Evolutionary conservation across 768 basidiomycete genomes (phyloP), one percentile per base, ranked within the genome.

Genomic region (Collybiopsis confluens): DNA sequence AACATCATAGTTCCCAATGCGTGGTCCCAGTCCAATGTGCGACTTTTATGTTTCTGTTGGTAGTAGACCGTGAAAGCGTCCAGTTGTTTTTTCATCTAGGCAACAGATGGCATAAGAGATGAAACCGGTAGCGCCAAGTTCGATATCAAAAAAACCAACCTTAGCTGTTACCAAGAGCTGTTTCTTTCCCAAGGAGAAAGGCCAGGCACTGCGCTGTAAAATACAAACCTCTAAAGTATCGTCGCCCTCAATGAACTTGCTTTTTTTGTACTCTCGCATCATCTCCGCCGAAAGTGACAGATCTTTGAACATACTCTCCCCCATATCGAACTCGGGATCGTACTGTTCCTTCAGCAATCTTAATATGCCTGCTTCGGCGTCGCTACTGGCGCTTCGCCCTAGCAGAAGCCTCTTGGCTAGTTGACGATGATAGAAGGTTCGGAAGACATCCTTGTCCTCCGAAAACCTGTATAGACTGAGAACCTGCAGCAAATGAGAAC

Each of bases 271-370:
- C 56, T 87, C 86, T 0, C 67, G 64, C 77, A 92, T 81, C 20
- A 82, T 64, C 54, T 95, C 92, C 48, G 82, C 69, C 1, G 92
- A 95, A 16, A 92, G 71, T 0, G 82, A 80, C 2, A 96, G 72
- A 63, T 96, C 94, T 56, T 85, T 93, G 73, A 98, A 96, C 96
- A 98, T 96, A 37, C 92, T 84, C 61, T 93, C 91, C 46, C 93
- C 92, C 72, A 88, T 89, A 7, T 88, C 90, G 63, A 98, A 98
- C 56, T 96, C 94, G 10, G 94, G 89, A 65, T 98, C 97, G 62
- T 95, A 96, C 49, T 88, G 62, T 60, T 92, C 85, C 72, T 90
- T 91, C 56, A 99, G 73, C 68, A 88, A 89, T 72, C 88, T 85
- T 53, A 98, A 71, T 74, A 95, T 86, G 20, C 78, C 78, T 59